These are phyloP conservation scores for Komagataella pastoris DNA, from an alignment of 805 yeast genomes.

Conservation along the genomic window DNA sequence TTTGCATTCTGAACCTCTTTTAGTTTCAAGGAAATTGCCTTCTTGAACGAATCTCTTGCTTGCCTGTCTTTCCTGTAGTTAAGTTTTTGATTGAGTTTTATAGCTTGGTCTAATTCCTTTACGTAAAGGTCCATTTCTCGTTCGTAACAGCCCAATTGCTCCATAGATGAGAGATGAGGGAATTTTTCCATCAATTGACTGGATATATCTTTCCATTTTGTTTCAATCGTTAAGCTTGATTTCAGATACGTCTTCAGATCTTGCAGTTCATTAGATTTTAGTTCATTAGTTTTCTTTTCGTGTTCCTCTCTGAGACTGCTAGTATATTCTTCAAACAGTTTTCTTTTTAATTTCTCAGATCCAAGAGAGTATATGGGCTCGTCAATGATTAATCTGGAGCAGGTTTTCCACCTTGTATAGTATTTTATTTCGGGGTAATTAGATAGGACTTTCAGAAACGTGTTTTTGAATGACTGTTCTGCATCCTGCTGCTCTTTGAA, in stretches of 20 bases:
- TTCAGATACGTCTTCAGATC: slow-evolving; percentile 41
- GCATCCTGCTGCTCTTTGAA: slow-evolving; percentile 37
- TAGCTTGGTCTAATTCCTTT: slow-evolving; percentile 14
- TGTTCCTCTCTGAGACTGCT: slow-evolving; percentile 21
- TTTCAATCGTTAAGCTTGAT: slow-evolving; percentile 12
- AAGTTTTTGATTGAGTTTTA: slow-evolving; percentile 16
- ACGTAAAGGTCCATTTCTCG: slow-evolving; percentile 15
- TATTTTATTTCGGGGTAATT: slow-evolving; percentile 29
- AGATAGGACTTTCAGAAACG: slow-evolving; percentile 35
- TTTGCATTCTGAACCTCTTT: slow-evolving; percentile 26
- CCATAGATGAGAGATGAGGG: slow-evolving; percentile 36
- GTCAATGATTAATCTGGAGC: slow-evolving; percentile 36
- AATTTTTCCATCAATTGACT: slow-evolving; percentile 30
- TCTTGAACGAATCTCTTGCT: slow-evolving; percentile 49
- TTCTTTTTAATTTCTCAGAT: slow-evolving; percentile 41
- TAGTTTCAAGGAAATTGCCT: slow-evolving; percentile 23
- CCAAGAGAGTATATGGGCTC: slow-evolving; percentile 57
- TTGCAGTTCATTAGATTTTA: slow-evolving; percentile 32
- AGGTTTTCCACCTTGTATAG: slow-evolving; percentile 53
- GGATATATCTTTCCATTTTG: slow-evolving; percentile 26
- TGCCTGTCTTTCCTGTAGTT: slow-evolving; percentile 47
- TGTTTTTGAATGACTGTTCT: slow-evolving; percentile 38
- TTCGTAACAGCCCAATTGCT: slow-evolving; percentile 42
- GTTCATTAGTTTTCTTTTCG: slow-evolving; percentile 10
- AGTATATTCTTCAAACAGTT: slow-evolving; percentile 39